A percentile compares a stretch with the other conserved stretches of the same genome.
These are phyloP conservation scores for Keithomyces neogunnii DNA, from an alignment of 2,329 filamentous ascomycete species.

Conservation along the genomic window DNA sequence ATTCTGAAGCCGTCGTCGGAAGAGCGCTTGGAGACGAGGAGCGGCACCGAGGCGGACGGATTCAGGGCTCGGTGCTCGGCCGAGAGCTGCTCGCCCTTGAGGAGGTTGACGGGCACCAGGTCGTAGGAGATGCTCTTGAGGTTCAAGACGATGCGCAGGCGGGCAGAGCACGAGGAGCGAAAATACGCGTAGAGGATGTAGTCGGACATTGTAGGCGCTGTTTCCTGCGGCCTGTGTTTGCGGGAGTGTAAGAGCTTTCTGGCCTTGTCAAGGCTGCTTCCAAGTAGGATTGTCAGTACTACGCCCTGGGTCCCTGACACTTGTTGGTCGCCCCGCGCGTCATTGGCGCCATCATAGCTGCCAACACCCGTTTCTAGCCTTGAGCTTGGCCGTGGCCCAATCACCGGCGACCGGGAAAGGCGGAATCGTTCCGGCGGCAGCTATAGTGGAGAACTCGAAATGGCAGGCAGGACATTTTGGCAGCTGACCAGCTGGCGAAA, in stretches of 20 bases:
- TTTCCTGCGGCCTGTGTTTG: background rate
- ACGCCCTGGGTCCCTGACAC: background rate
- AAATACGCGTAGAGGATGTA: slow-evolving; percentile 51
- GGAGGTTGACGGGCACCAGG: slow-evolving; percentile 41
- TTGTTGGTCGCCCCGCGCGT: background rate
- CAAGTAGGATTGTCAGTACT: too few relatives aligned
- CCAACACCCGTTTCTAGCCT: background rate
- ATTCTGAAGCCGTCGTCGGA: slow-evolving; percentile 28
- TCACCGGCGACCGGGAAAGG: background rate
- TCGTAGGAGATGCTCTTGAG: slow-evolving; percentile 44
- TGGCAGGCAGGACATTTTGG: too few relatives aligned
- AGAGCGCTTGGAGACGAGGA: slow-evolving; percentile 33
- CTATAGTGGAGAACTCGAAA: too few relatives aligned
- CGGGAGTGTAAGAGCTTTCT: background rate
- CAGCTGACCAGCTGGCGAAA: too few relatives aligned
- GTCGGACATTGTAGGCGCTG: slow-evolving; percentile 10
- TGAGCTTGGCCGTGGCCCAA: background rate
- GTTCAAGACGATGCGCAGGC: slow-evolving; percentile 50
- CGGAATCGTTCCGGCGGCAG: background rate
- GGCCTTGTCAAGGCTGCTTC: too few relatives aligned
- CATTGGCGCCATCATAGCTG: background rate
- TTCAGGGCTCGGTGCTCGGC: slow-evolving; percentile 38
- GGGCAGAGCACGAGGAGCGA: slow-evolving; percentile 53
- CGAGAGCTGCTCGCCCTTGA: slow-evolving; percentile 42
- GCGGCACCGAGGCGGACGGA: slow-evolving; percentile 45